Base-by-base conservation (phyloP, 2,329 filamentous ascomycete genomes). In the Sordariomycetes sp. region DNA sequence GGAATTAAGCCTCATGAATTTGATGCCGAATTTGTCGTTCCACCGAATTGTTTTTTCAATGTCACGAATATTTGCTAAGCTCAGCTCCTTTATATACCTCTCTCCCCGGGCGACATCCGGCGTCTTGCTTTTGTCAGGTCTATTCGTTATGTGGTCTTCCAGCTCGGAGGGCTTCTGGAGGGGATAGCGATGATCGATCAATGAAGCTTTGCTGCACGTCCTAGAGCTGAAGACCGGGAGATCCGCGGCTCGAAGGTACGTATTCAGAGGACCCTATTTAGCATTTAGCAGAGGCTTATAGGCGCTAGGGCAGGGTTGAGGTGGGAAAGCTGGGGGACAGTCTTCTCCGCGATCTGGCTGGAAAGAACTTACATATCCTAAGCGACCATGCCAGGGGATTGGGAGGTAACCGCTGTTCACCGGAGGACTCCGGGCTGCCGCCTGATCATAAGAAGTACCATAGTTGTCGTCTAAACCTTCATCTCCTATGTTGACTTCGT, bases 11-110 rank as follows among this genome's bases (percentile, higher is more conserved):
- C 93, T 83, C 82, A 97, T 83, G 69, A 97, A 97, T 64, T 85
- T 92, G 72, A 97, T 97, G 43, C 87, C 86, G 63, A 93, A 97
- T 63, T 84, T 88, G 62, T 95, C 87, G 67, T 97, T 97, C 93
- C 93, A 97, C 1, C 84, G 81, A 11, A 97, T 67, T 83, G 97
- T 90, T 70, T 95, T 96, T 59, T 80, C 73, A 35, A 97, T 83
- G 65, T 97, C 93, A 48, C 82, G 79, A 1, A 88, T 88, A 70
- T 97, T 97, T 18, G 88, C 83, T 14, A 96, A 70, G 0, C 91
- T 90, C 2, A 97, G 70, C 0, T 81, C 77, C 69, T 96, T 84
- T 0, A 97, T 83, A 63, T 87, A 96, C 60, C 76, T 77, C 60
- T 85, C 79, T 0, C 92, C 92, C 5, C 84, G 79, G 34, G 78